Evolutionary conservation across 2,329 filamentous ascomycete species (phyloP), one percentile per base, ranked within the genome.

Genomic region (Emmonsiellopsis sp.): DNA sequence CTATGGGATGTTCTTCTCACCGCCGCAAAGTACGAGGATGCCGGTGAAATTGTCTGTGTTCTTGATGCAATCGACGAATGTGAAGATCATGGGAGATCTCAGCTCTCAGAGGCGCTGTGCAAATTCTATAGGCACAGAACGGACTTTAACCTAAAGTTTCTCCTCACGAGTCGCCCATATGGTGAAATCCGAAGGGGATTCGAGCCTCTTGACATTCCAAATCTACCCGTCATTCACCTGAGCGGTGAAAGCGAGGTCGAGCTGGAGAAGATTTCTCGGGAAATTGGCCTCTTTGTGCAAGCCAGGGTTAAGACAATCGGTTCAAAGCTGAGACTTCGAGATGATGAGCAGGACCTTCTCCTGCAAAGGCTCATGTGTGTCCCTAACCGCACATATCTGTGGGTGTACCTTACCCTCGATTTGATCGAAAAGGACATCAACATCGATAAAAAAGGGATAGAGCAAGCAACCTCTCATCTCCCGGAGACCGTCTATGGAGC

Each of bases 21-120:
- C 2, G 55, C 49, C 5, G 51, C 61, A 9, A 42, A 37, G 3
- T 34, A 62, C 32, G 4, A 52, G 0, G 39, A 56, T 5, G 52
- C 51, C 0, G 58, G 58, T 0, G 59, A 68, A 39, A 57, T 70
- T 9, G 49, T 72, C 17, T 72, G 66, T 51, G 52, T 75, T 31
- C 47, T 75, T 1, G 72, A 76, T 59, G 71, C 70, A 4, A 51
- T 75, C 2, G 72, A 75, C 48, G 71, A 75, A 57, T 75, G 72
- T 52, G 47, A 62, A 1, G 49, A 55, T 0, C 9, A 27, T 13
- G 63, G 60, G 13, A 49, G 57, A 6, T 33, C 31, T 9, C 51
- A 58, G 5, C 53, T 73, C 6, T 55, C 58, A 2, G 6, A 61
- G 2, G 59, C 56, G 2, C 44, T 74, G 13, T 49, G 53, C 3